These are phyloP conservation scores for Russula earlei DNA, from an alignment of 768 basidiomycete genomes.

Conservation along the genomic window DNA sequence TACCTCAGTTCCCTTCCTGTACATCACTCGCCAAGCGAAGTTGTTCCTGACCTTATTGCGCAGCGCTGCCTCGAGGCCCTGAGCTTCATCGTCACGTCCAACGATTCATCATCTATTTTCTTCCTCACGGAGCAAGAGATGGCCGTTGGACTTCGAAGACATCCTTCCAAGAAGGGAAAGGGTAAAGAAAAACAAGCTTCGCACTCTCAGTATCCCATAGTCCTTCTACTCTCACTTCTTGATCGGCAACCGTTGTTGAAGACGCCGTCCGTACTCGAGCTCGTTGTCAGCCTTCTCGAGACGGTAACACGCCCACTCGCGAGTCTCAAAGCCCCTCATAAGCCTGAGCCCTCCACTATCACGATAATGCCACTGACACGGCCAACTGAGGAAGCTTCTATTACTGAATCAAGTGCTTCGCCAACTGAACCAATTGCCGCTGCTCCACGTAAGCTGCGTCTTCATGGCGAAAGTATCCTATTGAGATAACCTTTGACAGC, in stretches of 20 bases:
- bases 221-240: conserved; percentile 77
- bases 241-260: conserved; percentile 80
- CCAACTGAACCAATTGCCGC: not conserved
- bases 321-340: conserved; percentile 46
- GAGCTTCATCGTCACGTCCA: conserved; percentile 76
- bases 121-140: conserved; percentile 95
- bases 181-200: conserved; percentile 83
- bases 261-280: conserved; percentile 87
- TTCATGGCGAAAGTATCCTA: not conserved
- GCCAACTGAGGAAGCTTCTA: conserved; percentile 6
- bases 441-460: conserved; percentile 7
- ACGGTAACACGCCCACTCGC: conserved; percentile 80
- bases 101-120: conserved; percentile 79
- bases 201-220: conserved; percentile 85
- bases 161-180: conserved; percentile 77
- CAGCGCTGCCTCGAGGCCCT: conserved; percentile 92
- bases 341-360: conserved; percentile 15
- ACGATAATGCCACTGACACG: not conserved
- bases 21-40: conserved; percentile 55
- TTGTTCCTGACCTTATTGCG: conserved; percentile 85
- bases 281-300: conserved; percentile 79
- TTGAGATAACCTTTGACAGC: conserved; percentile 7
- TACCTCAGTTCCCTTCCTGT: conserved; percentile 40
- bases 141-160: conserved; percentile 62
- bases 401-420: conserved; percentile 10